Conservation (phyloP, 495 filamentous ascomycete species). For the Platismatia glauca region DNA sequence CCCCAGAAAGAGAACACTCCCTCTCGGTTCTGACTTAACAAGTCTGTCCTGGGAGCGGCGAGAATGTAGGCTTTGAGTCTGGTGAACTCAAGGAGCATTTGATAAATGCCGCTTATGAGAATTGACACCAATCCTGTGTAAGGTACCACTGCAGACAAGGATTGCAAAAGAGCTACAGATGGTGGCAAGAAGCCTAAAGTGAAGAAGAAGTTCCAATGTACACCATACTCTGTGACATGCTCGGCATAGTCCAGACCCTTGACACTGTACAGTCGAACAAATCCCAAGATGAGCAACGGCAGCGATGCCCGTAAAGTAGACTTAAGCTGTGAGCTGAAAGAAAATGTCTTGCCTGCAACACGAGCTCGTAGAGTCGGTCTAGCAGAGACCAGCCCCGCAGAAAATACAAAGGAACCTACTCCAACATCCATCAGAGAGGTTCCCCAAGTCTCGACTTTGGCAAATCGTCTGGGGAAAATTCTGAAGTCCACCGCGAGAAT, state of each 20-base stretch:
- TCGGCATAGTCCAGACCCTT: slow-evolving; percentile 94
- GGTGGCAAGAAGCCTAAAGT: slow-evolving; percentile 84
- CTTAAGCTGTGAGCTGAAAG: slow-evolving; percentile 47
- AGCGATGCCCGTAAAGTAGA: slow-evolving; percentile 67
- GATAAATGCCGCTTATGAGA: slow-evolving; percentile 55
- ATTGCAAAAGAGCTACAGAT: slow-evolving; percentile 79
- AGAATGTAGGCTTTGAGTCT: slow-evolving; percentile 75
- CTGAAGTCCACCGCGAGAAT: slow-evolving; percentile 97
- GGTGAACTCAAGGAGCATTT: slow-evolving; percentile 66
- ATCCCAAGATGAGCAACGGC: slow-evolving; percentile 70
- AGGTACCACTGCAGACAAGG: slow-evolving; percentile 47
- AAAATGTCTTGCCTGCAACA: slow-evolving; percentile 36
- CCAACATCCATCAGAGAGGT: slow-evolving; percentile 97
- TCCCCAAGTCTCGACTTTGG: slow-evolving; percentile 97
- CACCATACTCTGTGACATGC: slow-evolving; percentile 95
- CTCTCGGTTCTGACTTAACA: slow-evolving; percentile 85
- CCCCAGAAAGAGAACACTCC: slow-evolving; percentile 88
- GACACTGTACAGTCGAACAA: slow-evolving; percentile 76
- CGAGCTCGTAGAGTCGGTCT: slow-evolving; percentile 71
- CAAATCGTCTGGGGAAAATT: slow-evolving; percentile 86
- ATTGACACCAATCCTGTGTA: slow-evolving; percentile 67
- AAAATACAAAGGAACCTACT: slow-evolving; percentile 96
- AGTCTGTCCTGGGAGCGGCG: slow-evolving; percentile 63
- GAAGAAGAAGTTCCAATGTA: slow-evolving; percentile 99
- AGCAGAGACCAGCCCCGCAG: slow-evolving; percentile 84